phyloP scores from a whole-genome alignment of 345 rosid genomes.

The Eucalyptus curtisii region DNA sequence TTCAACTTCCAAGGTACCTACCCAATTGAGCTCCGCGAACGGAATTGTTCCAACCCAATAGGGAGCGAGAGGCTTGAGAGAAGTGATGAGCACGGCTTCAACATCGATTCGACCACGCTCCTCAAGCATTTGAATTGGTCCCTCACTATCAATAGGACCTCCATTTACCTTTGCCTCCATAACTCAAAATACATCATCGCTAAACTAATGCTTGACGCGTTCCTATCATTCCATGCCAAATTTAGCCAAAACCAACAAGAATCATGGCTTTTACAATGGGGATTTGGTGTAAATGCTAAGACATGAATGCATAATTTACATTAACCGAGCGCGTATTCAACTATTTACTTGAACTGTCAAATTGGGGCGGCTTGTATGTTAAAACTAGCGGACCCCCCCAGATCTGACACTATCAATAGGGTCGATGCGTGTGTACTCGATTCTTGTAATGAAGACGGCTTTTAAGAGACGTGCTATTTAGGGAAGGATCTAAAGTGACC shows the following conservation, averaged over 20 bases:
- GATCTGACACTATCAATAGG: neutral
- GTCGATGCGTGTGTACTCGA: neutral
- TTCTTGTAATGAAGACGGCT: neutral
- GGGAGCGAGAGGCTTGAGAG: neutral
- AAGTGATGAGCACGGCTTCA: neutral
- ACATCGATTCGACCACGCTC: neutral
- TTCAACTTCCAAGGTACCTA: neutral
- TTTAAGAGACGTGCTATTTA: neutral
- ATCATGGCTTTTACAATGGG: neutral
- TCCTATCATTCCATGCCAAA: neutral
- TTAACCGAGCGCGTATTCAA: neutral
- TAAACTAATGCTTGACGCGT: neutral
- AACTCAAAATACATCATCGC: neutral
- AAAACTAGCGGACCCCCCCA: neutral
- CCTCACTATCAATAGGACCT: neutral
- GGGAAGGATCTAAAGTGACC: neutral
- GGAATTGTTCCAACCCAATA: neutral
- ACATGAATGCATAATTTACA: neutral
- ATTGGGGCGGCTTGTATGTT: neutral
- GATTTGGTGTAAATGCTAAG: neutral
- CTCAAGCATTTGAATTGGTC: neutral
- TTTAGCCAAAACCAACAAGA: neutral
- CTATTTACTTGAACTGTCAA: neutral
- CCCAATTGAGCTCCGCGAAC: neutral
- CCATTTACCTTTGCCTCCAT: neutral